phyloP scores from a whole-genome alignment of 1,284 basidiomycete genomes.

The Laetiporus sulphureus region DNA sequence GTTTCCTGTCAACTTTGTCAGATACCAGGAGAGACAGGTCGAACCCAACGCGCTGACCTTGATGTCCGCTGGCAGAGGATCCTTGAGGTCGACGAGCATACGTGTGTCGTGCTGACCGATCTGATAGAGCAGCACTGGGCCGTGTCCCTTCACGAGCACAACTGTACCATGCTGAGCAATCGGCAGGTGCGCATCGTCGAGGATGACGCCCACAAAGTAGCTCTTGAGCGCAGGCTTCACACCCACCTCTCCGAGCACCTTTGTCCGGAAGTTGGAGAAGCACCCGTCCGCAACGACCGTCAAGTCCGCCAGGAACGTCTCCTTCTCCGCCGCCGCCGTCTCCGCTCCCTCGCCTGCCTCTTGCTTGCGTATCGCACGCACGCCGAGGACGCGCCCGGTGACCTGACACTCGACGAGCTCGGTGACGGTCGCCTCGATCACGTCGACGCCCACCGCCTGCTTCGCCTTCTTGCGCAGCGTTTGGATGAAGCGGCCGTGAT shows the following conservation, averaged over 20 bases:
- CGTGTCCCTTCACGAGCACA: constrained; percentile 62
- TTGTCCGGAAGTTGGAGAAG: constrained; percentile 77
- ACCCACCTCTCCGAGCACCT: constrained; percentile 43
- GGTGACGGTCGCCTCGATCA: constrained; percentile 80
- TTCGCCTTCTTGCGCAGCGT: constrained; percentile 66
- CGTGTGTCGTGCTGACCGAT: constrained; percentile 78
- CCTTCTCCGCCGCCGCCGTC: constrained; percentile 35
- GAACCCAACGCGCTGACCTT: constrained; percentile 40
- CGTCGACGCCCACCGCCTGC: constrained; percentile 54
- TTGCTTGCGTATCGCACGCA: constrained; percentile 42
- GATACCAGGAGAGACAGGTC: not conserved
- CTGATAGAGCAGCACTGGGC: constrained; percentile 88
- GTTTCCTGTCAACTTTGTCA: constrained; percentile 39
- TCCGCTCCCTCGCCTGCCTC: constrained; percentile 28
- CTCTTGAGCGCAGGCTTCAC: constrained; percentile 55
- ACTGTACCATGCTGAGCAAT: constrained; percentile 87
- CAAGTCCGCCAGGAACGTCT: constrained; percentile 64
- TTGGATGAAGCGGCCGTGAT: constrained; percentile 93
- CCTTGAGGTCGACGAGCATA: constrained; percentile 89
- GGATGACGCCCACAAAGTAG: constrained; percentile 78
- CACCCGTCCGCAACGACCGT: constrained; percentile 94
- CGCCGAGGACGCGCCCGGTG: constrained; percentile 55
- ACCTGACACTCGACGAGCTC: constrained; percentile 61
- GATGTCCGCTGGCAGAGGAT: constrained; percentile 78
- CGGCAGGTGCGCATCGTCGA: constrained; percentile 73